Base-by-base conservation (phyloP, 768 basidiomycete species). In the Leucogyrophana mollusca region DNA sequence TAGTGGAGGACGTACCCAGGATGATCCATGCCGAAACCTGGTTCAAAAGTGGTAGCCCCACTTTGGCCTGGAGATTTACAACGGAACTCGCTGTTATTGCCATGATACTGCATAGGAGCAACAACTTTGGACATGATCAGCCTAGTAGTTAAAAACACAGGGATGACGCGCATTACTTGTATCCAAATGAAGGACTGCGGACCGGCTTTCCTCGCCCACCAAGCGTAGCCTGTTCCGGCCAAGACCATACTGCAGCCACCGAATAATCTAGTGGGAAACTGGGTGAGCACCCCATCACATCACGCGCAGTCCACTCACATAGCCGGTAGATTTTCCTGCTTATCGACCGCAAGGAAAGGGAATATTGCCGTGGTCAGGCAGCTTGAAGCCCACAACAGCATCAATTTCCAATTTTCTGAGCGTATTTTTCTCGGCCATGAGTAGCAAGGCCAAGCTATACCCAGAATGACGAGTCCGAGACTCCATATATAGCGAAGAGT, bases 401-500 rank as follows among this genome's bases (percentile, higher is more conserved):
- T 46, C 23, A 73, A 56, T 6, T 39, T 39, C 65, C 52, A 27
- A 13, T 66, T 49, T 53, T 55, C 37, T 27, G 52, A 35, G 13
- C 68, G 55, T 30, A 65, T 53, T 9, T 61, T 56, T 3, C 60
- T 49, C 0, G 74, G 68, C 82, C 80, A 83, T n/a, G 70, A 56
- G 6, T 57, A 57, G 23, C 77, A 50, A 3, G 90, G 87, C 90
- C 90, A 91, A 1, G 76, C 41, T 3, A 80, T 41, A 9, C 85
- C 87, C 30, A 86, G 79, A 4, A 78, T 23, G 1, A 76, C 49
- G 53, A 81, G 83, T 9, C 84, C 82, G n/a, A 73, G 49, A 49
- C 83, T 82, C 90, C 87, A 92, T 11, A 90, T 73, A 2, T 70
- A 72, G 9, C 90, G 74, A 52, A 83, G 74, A 0, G 80, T 82